phyloP scores from a whole-genome alignment of 306 rosid genomes.

The Crataegus laevigata region DNA sequence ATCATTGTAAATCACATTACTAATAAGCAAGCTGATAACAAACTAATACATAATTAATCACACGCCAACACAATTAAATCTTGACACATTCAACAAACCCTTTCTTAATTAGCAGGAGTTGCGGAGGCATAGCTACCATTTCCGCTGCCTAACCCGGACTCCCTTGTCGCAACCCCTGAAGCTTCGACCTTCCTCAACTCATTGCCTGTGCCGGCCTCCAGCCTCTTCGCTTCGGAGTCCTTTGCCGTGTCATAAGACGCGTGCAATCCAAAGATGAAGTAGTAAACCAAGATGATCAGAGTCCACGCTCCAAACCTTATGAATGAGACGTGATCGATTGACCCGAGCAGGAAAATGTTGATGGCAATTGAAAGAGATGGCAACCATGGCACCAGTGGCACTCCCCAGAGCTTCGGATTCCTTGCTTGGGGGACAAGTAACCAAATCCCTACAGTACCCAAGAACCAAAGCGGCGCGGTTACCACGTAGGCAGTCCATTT shows the following conservation, averaged over 20 bases:
- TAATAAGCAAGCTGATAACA: not conserved
- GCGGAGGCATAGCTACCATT: not conserved
- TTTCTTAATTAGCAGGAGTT: not conserved
- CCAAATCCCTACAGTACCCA: conserved; percentile 41
- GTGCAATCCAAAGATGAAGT: conserved; percentile 52
- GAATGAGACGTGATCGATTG: conserved; percentile 52
- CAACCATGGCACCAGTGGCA: conserved; percentile 71
- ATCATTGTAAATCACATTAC: not conserved
- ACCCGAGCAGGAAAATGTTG: conserved; percentile 73
- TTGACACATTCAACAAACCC: not conserved
- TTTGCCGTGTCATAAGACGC: conserved; percentile 56
- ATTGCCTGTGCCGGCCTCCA: not conserved
- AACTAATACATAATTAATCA: not conserved
- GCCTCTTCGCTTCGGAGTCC: conserved; percentile 4
- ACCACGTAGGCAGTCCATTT: conserved; percentile 47
- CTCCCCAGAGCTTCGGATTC: conserved; percentile 63
- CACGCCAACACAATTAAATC: not conserved
- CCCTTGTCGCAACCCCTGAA: not conserved
- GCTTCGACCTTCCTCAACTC: conserved; percentile 1
- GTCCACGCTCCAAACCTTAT: conserved; percentile 54
- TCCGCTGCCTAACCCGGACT: not conserved
- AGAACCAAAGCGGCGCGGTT: conserved; percentile 41
- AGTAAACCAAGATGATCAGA: conserved; percentile 31
- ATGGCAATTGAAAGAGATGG: conserved; percentile 63
- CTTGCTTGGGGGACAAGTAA: conserved; percentile 54